Evolutionary conservation across 257 asterid genomes (phyloP).

Genomic region (Solanum sejunctum): DNA sequence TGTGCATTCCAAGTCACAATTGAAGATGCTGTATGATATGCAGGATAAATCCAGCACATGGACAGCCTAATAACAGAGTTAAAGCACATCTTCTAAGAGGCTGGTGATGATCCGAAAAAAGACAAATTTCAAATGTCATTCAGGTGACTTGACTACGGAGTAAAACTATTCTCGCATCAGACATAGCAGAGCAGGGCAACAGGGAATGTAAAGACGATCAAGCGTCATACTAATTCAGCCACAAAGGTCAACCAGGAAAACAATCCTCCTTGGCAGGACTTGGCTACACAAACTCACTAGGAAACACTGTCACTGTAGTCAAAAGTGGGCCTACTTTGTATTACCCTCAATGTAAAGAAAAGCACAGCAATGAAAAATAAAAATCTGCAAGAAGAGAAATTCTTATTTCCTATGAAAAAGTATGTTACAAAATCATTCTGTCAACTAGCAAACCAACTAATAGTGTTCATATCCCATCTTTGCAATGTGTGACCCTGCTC

Average conservation of each 20-base stretch:
- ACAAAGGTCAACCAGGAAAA: background rate
- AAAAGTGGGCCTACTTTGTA: background rate
- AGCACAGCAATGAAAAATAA: background rate
- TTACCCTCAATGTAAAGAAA: background rate
- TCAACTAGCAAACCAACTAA: background rate
- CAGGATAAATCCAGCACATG: background rate
- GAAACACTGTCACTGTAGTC: background rate
- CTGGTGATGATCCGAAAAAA: background rate
- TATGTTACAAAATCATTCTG: background rate
- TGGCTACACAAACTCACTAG: background rate
- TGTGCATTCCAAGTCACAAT: background rate
- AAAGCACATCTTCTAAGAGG: background rate
- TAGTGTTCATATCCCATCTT: background rate
- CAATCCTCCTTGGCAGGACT: background rate
- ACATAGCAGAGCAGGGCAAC: background rate
- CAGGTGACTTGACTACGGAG: background rate
- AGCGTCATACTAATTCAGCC: background rate
- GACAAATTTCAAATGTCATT: background rate
- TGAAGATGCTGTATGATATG: background rate
- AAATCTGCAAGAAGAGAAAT: background rate
- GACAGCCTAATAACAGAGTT: background rate
- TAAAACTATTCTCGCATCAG: background rate
- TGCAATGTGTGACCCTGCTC: background rate
- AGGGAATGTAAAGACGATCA: background rate
- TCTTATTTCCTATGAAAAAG: background rate